Evolutionary conservation across 1,139 yeast species (phyloP).

Genomic region (Pichia sp.): DNA sequence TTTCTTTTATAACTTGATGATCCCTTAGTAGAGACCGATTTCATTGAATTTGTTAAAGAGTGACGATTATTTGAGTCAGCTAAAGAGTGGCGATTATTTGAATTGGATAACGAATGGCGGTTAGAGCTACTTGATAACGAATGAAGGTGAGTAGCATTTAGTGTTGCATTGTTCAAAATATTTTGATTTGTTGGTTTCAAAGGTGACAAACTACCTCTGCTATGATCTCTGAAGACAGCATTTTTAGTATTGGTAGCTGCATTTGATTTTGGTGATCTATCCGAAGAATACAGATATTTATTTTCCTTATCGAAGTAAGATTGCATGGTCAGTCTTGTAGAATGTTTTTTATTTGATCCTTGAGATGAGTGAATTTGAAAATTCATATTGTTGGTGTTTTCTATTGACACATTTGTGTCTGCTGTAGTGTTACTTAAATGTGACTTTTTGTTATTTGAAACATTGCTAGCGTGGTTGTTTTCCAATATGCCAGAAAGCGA

Average conservation of each 20-base stretch:
- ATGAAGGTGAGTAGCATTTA: neutral
- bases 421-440: neutral
- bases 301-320: slow-evolving; percentile 13
- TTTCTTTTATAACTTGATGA: neutral
- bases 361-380: slow-evolving; percentile 1
- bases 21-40: neutral
- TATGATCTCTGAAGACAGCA: neutral
- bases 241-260: neutral
- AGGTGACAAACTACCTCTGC: neutral
- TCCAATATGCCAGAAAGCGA: slow-evolving; percentile 19
- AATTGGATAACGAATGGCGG: neutral
- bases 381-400: neutral
- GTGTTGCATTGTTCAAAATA: neutral
- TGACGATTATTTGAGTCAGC: neutral
- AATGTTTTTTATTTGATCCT: neutral
- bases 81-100: neutral
- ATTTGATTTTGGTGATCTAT: neutral
- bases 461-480: neutral
- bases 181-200: neutral
- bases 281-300: neutral
- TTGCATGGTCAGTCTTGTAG: slow-evolving; percentile 11
- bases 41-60: slow-evolving; percentile 1
- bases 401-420: neutral
- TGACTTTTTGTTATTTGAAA: neutral
- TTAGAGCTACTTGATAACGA: neutral